Percentiles rank a stretch among this genome's conserved stretches.
These are phyloP conservation scores for Inonotus hispidus DNA, from an alignment of 1,284 basidiomycete species.

Conservation along the genomic window DNA sequence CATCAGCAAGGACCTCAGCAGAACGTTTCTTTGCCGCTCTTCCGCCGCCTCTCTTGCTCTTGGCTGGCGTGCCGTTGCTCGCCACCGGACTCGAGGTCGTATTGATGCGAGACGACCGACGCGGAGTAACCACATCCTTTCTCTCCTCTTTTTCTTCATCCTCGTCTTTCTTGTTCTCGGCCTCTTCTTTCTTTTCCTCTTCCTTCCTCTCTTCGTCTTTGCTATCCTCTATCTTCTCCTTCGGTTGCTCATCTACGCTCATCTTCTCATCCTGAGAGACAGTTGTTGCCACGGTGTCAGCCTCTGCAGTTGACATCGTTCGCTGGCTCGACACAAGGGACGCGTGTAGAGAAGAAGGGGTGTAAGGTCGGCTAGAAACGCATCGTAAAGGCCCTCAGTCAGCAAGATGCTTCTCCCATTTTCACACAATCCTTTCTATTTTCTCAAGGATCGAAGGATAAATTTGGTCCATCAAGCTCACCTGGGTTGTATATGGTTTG, in stretches of 20 bases:
- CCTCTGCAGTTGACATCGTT: background rate
- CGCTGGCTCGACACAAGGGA: background rate
- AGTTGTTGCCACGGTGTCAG: background rate
- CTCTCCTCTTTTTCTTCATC: background rate
- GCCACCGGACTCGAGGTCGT: slow-evolving; percentile 16
- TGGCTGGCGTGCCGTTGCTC: slow-evolving; percentile 19
- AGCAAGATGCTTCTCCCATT: slow-evolving; percentile 4
- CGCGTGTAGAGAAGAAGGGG: background rate
- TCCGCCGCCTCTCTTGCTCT: slow-evolving; percentile 13
- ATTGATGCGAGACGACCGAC: slow-evolving; percentile 19
- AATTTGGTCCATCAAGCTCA: background rate
- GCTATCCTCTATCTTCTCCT: background rate
- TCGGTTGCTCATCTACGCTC: background rate
- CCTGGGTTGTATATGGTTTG: background rate
- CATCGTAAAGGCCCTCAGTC: background rate
- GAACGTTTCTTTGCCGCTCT: slow-evolving; percentile 23
- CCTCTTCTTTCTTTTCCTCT: background rate
- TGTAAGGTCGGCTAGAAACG: background rate
- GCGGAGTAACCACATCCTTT: background rate
- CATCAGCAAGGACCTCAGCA: slow-evolving; percentile 23
- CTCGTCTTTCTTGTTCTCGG: background rate
- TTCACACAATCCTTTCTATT: background rate
- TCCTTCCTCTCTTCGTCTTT: background rate
- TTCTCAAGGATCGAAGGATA: background rate
- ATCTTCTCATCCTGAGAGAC: background rate